Evolutionary conservation across 352 stramenopile genomes (phyloP), one percentile per base, ranked within the genome.

Genomic region (Pythium periplocum): DNA sequence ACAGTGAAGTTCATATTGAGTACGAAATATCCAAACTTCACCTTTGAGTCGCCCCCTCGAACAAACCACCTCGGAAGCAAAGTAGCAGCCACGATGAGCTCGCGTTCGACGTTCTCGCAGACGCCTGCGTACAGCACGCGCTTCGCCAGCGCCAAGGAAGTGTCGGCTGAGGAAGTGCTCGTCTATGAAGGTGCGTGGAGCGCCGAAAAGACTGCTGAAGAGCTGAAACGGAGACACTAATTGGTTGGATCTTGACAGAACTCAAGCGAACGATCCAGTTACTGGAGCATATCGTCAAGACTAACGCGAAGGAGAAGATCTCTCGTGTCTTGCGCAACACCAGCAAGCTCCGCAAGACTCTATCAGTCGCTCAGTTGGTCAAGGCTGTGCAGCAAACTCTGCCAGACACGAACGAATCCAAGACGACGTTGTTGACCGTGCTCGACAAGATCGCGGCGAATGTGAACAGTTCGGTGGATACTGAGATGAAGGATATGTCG

Each of bases 251-350:
- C 17, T 26, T 26, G 17, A 26, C 49, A 93, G 83, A 93, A 61
- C 63, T 93, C 34, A 87, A 88, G 64, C 78, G 80, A 51, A 83
- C 73, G 37, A 73, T 93, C 55, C 37, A 69, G 59, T 54, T 92
- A 42, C 68, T 93, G 34, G 83, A 93, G 45, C 69, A 68, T 34
- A 73, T 88, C 32, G 79, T 90, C n/a, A 87, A 87, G 54, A 87
- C 78, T 6, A 92, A 91, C 51, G 76, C 82, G 32, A 93, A 91
- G 64, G 84, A 94, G 49, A 92, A 93, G 59, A 76, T 93, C 47
- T 61, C 80, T 43, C 85, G 87, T 35, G 72, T 93, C 37, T 64
- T 95, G 34, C 81, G 82, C 55, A 83, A 78, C 59, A 93, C 76
- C 34, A 89, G 76, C 47, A 87, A 84, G 57, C 44, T 96, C 53